These are phyloP conservation scores for Dactylellina sp. DNA, from an alignment of 2,329 filamentous ascomycete genomes.

Conservation along the genomic window DNA sequence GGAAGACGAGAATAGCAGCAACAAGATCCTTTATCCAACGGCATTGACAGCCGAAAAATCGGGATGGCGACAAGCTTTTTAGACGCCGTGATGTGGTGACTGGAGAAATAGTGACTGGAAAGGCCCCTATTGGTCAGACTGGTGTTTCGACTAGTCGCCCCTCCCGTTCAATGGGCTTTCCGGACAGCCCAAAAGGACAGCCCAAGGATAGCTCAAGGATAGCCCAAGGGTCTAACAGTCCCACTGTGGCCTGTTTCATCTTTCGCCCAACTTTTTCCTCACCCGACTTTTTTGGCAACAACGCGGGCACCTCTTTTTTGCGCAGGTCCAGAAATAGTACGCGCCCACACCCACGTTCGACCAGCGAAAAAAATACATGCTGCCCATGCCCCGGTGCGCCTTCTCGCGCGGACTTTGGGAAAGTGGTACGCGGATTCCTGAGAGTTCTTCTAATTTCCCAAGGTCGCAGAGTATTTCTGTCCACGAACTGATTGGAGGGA, in stretches of 20 bases:
- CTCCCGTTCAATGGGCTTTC: conserved; percentile 45
- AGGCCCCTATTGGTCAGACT: conserved; percentile 22
- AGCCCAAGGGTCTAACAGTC: no score
- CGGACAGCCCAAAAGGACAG: conserved; percentile 8
- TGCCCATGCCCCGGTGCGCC: conserved; percentile 6
- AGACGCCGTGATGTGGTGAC: conserved; percentile 46
- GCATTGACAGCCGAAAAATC: not conserved
- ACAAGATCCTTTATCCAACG: not conserved
- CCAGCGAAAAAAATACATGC: conserved; percentile 13
- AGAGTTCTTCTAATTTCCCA: conserved; percentile 37
- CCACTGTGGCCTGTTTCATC: conserved; percentile 35
- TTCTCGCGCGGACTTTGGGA: not conserved
- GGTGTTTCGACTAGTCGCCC: conserved; percentile 46
- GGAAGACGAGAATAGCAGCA: conserved; percentile 37
- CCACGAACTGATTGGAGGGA: conserved; percentile 46
- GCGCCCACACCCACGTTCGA: conserved; percentile 49
- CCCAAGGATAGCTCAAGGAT: no score
- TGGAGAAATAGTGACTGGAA: not conserved
- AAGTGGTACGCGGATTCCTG: not conserved
- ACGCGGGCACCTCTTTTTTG: conserved; percentile 10
- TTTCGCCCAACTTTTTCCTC: conserved; percentile 45
- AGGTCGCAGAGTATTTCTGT: not conserved
- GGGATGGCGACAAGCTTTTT: conserved; percentile 49
- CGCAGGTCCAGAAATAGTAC: conserved; percentile 54
- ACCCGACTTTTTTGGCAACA: conserved; percentile 18